Evolutionary conservation across 163 green algal genomes (phyloP).

Genomic region (Volvox carteri): DNA sequence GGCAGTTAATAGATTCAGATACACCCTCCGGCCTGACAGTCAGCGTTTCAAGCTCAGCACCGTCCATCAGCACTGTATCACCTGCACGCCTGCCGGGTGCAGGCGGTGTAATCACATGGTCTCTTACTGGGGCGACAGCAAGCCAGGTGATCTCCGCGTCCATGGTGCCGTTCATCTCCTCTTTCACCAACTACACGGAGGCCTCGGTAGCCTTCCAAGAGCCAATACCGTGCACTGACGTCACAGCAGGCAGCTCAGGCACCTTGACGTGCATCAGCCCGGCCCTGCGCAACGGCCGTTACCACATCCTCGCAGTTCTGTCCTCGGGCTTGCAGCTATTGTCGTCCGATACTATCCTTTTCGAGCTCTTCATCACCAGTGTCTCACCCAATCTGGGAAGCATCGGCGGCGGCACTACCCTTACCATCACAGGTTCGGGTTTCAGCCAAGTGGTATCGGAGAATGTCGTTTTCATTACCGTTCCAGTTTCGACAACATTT

Average conservation of each 20-base stretch:
- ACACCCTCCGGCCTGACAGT: background rate
- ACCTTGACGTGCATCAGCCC: conserved; percentile 10
- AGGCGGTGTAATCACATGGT: conserved; percentile 4
- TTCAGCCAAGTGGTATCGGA: conserved; percentile 15
- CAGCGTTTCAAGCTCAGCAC: background rate
- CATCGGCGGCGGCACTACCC: conserved; percentile 62
- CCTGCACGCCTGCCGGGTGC: background rate
- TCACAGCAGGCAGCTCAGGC: background rate
- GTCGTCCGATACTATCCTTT: background rate
- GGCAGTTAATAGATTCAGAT: conserved; percentile 3
- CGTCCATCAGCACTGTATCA: background rate
- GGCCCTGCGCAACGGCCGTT: conserved; percentile 12
- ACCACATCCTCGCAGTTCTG: conserved; percentile 30
- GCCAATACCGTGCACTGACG: background rate
- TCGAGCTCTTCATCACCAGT: conserved; percentile 46
- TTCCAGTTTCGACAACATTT: conserved; percentile 62
- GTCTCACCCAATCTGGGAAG: conserved; percentile 55
- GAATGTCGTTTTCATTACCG: conserved; percentile 51
- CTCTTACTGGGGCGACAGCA: background rate
- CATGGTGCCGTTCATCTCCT: conserved; percentile 22
- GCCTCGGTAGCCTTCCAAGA: background rate
- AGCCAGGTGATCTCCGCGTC: background rate
- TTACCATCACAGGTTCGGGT: conserved; percentile 57
- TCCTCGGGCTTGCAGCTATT: conserved; percentile 35
- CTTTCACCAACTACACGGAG: conserved; percentile 10